Conservation (phyloP, 176 grass and related monocot species). For the Miscanthus lutarioriparius region DNA sequence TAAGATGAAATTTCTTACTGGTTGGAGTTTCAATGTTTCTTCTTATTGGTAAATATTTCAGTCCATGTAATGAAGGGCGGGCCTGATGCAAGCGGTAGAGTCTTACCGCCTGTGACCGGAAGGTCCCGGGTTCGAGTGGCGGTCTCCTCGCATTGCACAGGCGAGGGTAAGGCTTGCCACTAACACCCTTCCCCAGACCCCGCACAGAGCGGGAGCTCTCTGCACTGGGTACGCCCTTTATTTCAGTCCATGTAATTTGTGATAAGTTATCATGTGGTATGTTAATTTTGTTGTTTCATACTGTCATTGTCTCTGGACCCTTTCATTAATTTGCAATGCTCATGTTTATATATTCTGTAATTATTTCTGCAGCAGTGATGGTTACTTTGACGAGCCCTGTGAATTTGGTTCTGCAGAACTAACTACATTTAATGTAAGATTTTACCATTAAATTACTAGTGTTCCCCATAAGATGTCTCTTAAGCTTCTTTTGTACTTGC, state of each 20-base stretch:
- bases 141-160: too few species aligned
- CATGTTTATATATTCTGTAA: slow-evolving; percentile 29
- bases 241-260: slow-evolving; percentile 10
- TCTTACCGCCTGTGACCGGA: too few species aligned
- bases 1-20: neutral
- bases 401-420: slow-evolving; percentile 56
- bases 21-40: neutral
- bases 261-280: neutral
- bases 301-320: neutral
- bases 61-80: too few species aligned
- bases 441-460: slow-evolving; percentile 34
- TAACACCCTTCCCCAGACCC: too few species aligned
- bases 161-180: too few species aligned
- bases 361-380: slow-evolving; percentile 43
- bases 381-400: slow-evolving; percentile 41
- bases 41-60: neutral
- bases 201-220: too few species aligned
- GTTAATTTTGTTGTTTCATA: slow-evolving; percentile 16
- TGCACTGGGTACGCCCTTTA: neutral
- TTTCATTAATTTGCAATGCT: slow-evolving; percentile 20
- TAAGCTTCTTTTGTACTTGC: slow-evolving; percentile 44
- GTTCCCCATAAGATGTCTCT: slow-evolving; percentile 28
- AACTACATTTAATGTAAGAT: slow-evolving; percentile 64
- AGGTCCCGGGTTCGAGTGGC: too few species aligned
- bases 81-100: too few species aligned